phyloP scores from a whole-genome alignment of 768 basidiomycete genomes.

The Galerina sulciceps region DNA sequence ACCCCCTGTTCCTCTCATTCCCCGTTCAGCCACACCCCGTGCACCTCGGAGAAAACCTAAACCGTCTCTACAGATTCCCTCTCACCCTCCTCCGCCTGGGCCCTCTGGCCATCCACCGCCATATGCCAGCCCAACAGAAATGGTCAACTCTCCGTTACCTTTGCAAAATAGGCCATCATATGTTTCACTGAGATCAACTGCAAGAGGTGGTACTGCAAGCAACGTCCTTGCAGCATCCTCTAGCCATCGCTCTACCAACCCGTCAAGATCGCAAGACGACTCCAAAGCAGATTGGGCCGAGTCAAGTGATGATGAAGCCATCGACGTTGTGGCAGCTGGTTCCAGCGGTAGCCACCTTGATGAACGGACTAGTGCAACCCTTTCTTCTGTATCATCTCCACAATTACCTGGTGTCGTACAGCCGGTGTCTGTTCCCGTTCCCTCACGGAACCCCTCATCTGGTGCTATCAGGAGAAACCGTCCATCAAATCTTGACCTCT shows the following conservation, averaged over 20 bases:
- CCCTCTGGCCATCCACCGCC: conserved; percentile 70
- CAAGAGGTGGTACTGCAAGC: conserved; percentile 59
- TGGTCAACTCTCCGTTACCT: conserved; percentile 28
- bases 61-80: conserved; percentile 30
- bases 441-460: conserved; percentile 33
- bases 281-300: conserved; percentile 74
- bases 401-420: conserved; percentile 28
- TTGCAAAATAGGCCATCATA: conserved; percentile 46
- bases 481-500: conserved; percentile 72
- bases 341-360: conserved; percentile 83
- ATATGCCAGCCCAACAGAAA: conserved; percentile 47
- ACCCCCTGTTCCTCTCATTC: conserved; percentile 41
- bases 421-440: conserved; percentile 27
- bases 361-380: conserved; percentile 75
- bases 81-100: conserved; percentile 29
- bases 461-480: conserved; percentile 48
- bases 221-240: conserved; percentile 60
- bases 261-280: conserved; percentile 42
- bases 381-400: conserved; percentile 31
- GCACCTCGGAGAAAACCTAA: conserved; percentile 36
- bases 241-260: conserved; percentile 36
- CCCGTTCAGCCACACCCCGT: conserved; percentile 45
- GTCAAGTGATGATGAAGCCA: conserved; percentile 87
- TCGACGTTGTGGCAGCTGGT: conserved; percentile 80
- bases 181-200: conserved; percentile 45